These are phyloP conservation scores for Penicillium sp. DNA, from an alignment of 2,329 filamentous ascomycete species.

Conservation along the genomic window DNA sequence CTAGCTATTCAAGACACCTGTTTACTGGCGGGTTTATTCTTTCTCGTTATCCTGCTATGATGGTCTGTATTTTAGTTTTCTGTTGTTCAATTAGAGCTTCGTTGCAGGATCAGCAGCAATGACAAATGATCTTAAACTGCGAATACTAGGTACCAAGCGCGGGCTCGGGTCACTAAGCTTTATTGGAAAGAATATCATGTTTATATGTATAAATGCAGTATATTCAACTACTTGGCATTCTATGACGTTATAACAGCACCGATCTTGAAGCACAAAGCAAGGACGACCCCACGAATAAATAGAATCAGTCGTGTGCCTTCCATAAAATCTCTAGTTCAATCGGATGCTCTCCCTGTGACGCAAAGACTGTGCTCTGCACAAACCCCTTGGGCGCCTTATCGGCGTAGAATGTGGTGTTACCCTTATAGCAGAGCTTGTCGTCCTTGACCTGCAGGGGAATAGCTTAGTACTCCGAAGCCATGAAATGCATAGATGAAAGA, in stretches of 20 bases:
- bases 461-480: background rate
- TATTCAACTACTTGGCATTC: background rate
- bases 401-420: conserved; percentile 36
- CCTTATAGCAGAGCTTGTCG: conserved; percentile 30
- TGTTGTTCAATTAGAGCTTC: background rate
- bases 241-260: background rate
- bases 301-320: conserved; percentile 16
- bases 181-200: conserved; percentile 31
- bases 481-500: background rate
- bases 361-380: conserved; percentile 33
- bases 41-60: conserved; percentile 1
- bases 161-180: too few species aligned
- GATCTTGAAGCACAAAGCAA: background rate
- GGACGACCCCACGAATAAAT: background rate
- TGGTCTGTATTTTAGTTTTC: conserved; percentile 10
- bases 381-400: conserved; percentile 36
- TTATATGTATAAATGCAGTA: conserved; percentile 14
- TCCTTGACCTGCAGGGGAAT: conserved; percentile 26
- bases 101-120: too few species aligned
- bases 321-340: conserved; percentile 34
- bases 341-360: conserved; percentile 28
- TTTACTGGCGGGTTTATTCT: conserved; percentile 1
- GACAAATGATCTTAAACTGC: too few species aligned
- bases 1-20: conserved; percentile 11
- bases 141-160: too few species aligned